Evolutionary conservation across 176 grass and related monocot genomes (phyloP), one percentile per base, ranked within the genome.

Genomic region (Aegilops longissima): DNA sequence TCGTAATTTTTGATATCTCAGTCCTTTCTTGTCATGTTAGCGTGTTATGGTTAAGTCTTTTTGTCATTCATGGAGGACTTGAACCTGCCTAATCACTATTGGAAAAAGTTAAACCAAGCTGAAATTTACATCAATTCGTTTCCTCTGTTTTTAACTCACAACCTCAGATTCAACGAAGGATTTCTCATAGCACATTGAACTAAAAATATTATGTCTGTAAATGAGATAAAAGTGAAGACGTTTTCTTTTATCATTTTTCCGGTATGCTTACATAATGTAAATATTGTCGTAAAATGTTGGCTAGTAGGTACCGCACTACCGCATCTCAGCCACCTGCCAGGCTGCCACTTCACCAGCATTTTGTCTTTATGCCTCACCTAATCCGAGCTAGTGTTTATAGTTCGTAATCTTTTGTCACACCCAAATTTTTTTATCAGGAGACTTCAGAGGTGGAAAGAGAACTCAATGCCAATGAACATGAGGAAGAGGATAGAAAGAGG

Each of bases 401-500:
- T 89, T 59, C 9, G 10, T 67, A 67, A 73, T 78, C 10, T 87
- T 80, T 52, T 82, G 20, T 88, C 76, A 78, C 63, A 42, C 62
- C 27, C 31, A 21, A 51, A 33, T 84, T 92, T 38, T 20, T 85
- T 66, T 49, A 49, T 64, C 66, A 92, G 93, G 87, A 82, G 13
- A 81, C 38, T 73, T 78, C 78, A 36, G 67, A 76, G 84, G 80
- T 66, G 80, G 86, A 90, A 62, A 80, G 52, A 83, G 79, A 78
- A 81, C 3, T 35, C 17, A 83, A 87, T 39, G 70, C 47, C 85
- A 82, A 92, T 83, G 79, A 81, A 79, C 47, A 51, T 0, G 36
- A 76, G 73, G 93, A 92, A 61, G 78, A 88, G 56, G 90, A 83
- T 58, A 88, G 82, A 88, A 90, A 88, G 51, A 92, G 90, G 93